phyloP scores from a whole-genome alignment of 2,329 filamentous ascomycete species.

The Cordyceps cateniannulata region DNA sequence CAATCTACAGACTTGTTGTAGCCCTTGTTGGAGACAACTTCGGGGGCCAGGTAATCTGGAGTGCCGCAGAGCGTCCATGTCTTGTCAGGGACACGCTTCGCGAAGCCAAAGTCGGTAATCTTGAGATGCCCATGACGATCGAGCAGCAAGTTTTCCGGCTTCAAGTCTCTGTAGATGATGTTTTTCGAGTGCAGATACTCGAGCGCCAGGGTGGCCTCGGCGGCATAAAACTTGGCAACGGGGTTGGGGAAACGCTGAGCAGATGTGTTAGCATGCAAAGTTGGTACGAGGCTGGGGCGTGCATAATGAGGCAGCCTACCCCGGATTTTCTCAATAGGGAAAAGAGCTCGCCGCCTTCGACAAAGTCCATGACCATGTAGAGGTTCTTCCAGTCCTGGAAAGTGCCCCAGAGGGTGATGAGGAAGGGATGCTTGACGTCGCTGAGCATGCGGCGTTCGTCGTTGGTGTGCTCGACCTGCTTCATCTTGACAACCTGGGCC shows the following conservation, averaged over 20 bases:
- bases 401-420: slow-evolving; percentile 97
- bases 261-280: neutral
- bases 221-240: slow-evolving; percentile 98
- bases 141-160: slow-evolving; percentile 87
- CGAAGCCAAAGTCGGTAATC: slow-evolving; percentile 98
- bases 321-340: slow-evolving; percentile 92
- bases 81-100: slow-evolving; percentile 96
- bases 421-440: slow-evolving; percentile 94
- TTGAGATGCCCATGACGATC: slow-evolving; percentile 93
- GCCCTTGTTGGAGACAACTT: slow-evolving; percentile 97
- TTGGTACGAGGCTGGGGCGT: neutral
- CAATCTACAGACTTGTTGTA: slow-evolving; percentile 99
- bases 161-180: slow-evolving; percentile 96
- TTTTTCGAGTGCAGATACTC: slow-evolving; percentile 93
- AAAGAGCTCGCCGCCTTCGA: slow-evolving; percentile 96
- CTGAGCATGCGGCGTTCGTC: slow-evolving; percentile 94
- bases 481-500: slow-evolving; percentile 98
- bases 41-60: slow-evolving; percentile 92
- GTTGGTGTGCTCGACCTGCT: slow-evolving; percentile 99
- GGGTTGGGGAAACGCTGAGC: slow-evolving; percentile 91
- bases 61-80: slow-evolving; percentile 98
- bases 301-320: slow-evolving; percentile 32
- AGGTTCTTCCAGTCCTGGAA: slow-evolving; percentile 94
- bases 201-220: slow-evolving; percentile 89
- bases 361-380: slow-evolving; percentile 99